Conservation (phyloP, 106 monocot species). For the Dioscorea dumetorum region DNA sequence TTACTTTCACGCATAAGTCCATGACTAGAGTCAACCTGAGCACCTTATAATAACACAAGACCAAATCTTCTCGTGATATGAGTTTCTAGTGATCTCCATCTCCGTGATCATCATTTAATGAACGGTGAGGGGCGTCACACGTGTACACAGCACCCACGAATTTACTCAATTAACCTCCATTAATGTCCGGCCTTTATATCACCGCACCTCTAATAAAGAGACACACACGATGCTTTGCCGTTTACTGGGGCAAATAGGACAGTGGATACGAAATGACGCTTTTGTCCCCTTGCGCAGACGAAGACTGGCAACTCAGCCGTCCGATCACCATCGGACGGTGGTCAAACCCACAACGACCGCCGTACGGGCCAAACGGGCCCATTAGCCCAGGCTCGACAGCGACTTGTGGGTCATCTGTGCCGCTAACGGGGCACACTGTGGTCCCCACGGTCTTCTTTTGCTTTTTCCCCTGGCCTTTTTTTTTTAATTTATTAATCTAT, state of each 20-base stretch:
- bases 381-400: not conserved
- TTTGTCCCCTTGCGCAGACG: not conserved
- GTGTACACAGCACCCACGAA: not conserved
- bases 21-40: no score
- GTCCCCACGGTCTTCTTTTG: not conserved
- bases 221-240: not conserved
- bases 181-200: not conserved
- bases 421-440: constrained; percentile 2
- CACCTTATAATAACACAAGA: no score
- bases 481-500: not conserved
- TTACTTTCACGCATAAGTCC: no score
- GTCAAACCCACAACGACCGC: not conserved
- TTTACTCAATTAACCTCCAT: not conserved
- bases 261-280: not conserved
- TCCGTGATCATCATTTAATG: not conserved
- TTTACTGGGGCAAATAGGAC: not conserved
- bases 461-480: not conserved
- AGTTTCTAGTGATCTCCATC: not conserved
- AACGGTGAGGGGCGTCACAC: not conserved
- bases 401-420: not conserved
- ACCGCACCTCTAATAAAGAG: not conserved
- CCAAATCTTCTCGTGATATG: not conserved
- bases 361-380: not conserved
- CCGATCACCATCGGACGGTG: not conserved
- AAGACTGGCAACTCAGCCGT: not conserved